phyloP scores from a whole-genome alignment of 805 yeast species.

The Dipodascus albidus region DNA sequence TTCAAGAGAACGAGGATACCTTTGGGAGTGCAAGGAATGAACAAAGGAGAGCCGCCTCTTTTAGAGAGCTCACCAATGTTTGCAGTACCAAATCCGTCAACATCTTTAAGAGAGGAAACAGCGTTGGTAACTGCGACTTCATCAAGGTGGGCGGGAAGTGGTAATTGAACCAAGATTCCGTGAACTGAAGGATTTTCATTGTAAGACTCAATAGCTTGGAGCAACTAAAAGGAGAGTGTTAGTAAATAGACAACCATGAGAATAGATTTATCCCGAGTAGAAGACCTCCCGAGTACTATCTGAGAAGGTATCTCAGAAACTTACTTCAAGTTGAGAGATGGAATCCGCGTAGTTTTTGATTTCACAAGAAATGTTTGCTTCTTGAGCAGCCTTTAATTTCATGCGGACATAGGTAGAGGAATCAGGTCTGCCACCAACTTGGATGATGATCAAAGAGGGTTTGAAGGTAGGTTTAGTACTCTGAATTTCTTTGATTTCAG shows the following conservation, averaged over 20 bases:
- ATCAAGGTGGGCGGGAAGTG: conserved; percentile 70
- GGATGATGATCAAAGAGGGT: conserved; percentile 75
- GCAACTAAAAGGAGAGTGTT: conserved; percentile 16
- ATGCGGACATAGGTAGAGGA: conserved; percentile 86
- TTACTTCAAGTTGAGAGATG: conserved; percentile 46
- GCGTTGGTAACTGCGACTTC: conserved; percentile 71
- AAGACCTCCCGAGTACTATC: not conserved
- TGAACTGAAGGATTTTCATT: conserved; percentile 69
- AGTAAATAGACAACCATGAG: not conserved
- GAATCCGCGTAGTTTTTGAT: conserved; percentile 53
- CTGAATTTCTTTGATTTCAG: conserved; percentile 38
- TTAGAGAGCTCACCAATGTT: conserved; percentile 89
- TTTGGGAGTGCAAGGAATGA: conserved; percentile 91
- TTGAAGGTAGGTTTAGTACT: conserved; percentile 37
- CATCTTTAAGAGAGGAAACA: conserved; percentile 77
- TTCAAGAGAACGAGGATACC: conserved; percentile 77
- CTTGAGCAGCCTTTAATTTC: conserved; percentile 80
- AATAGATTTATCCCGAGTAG: no score
- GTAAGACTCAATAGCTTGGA: conserved; percentile 47
- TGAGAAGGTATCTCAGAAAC: not conserved
- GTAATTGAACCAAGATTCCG: conserved; percentile 84
- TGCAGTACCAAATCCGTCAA: conserved; percentile 84
- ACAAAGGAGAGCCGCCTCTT: conserved; percentile 71
- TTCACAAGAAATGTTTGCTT: conserved; percentile 64
- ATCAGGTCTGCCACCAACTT: conserved; percentile 86